These are phyloP conservation scores for Ceratobasidium sp. DNA, from an alignment of 1,284 basidiomycete genomes.

Conservation along the genomic window DNA sequence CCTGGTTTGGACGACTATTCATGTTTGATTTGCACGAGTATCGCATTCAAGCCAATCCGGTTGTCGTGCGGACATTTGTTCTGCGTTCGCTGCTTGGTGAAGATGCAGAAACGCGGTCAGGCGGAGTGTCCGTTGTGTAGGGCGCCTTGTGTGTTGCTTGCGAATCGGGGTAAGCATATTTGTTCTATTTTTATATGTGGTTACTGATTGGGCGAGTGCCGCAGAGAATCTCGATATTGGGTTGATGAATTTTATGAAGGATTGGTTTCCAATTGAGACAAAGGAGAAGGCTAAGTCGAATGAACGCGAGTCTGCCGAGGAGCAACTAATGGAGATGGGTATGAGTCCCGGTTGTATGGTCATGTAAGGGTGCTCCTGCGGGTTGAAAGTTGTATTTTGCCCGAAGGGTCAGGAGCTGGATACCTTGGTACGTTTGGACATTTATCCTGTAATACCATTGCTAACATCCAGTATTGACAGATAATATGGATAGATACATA, in stretches of 20 bases:
- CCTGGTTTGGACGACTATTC: conserved; percentile 85
- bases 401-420: neutral
- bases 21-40: conserved; percentile 82
- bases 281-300: conserved; percentile 82
- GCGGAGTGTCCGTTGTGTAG: conserved; percentile 90
- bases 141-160: conserved; percentile 78
- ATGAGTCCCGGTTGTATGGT: conserved; percentile 29
- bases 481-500: neutral
- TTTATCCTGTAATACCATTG: no score
- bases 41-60: conserved; percentile 91
- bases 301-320: conserved; percentile 79
- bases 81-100: conserved; percentile 88
- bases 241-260: conserved; percentile 86
- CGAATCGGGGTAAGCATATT: conserved; percentile 74
- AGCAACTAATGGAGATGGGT: conserved; percentile 77
- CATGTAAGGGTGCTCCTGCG: neutral
- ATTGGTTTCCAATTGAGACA: conserved; percentile 93
- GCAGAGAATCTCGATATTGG: conserved; percentile 86
- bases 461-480: neutral
- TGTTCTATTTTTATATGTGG: conserved; percentile 21
- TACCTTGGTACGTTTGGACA: neutral
- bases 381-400: neutral
- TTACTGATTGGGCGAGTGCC: neutral
- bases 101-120: conserved; percentile 90
- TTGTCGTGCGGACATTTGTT: conserved; percentile 91